Evolutionary conservation across 2,329 filamentous ascomycete genomes (phyloP), one percentile per base, ranked within the genome.

Genomic region (Ophiosphaerella narmari): DNA sequence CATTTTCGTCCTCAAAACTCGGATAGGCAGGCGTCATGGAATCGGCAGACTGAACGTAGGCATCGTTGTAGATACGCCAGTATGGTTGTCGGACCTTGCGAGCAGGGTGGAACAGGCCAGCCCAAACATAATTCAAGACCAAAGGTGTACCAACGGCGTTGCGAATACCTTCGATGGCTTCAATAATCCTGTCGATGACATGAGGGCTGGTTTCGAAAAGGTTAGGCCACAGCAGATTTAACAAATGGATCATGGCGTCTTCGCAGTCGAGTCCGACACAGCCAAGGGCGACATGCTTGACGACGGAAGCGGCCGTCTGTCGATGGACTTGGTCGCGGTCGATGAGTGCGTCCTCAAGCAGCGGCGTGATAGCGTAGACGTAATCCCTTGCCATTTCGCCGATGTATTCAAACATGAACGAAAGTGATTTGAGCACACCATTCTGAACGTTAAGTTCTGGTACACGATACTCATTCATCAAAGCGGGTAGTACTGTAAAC

Each of bases 311-410:
- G 1, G 94, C 94, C 1, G 94, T 99, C 74, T 99, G 94, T 24
- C 94, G 87, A 77, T 99, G 94, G 1, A 99, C 94, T 77, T 99
- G 94, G 73, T 99, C 94, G 54, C 94, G 88, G 74, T 99, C 94
- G 75, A 97, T 97, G 54, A 99, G 86, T 2, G 95, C 94, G 70
- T 99, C 94, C 71, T 99, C 94, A 2, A 99, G 86, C 8, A 99
- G 80, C 6, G 94, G 94, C 2, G 92, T 97, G 31, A 99, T 92
- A 14, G 95, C 94, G 69, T 99, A 99, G 70, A 99, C 94, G 72
- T 99, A 99, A 75, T 99, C 94, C 77, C 97, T 99, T 57, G 91
- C 91, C 94, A 99, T 97, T 75, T 99, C 94, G 57, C 94, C 94
- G 72, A 99, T 99, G 76, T 99, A 99, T 71, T 99, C 94, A 70